These are phyloP conservation scores for Protomyces lactucae-debilis DNA, from an alignment of 1,139 yeast genomes.

Conservation along the genomic window DNA sequence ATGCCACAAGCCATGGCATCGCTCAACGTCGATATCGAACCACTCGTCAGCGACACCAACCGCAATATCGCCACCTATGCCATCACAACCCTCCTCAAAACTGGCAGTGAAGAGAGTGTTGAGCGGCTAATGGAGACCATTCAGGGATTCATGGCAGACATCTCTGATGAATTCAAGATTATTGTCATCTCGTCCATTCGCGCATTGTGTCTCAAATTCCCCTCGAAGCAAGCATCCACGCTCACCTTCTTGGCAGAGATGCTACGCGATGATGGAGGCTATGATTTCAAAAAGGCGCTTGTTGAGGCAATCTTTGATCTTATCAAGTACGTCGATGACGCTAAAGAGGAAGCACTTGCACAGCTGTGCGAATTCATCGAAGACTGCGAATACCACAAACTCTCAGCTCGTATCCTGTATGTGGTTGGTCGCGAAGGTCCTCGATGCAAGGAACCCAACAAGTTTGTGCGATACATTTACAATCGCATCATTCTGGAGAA, in stretches of 20 bases:
- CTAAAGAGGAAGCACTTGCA: constrained; percentile 77
- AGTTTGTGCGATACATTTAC: constrained; percentile 91
- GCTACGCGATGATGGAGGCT: constrained; percentile 85
- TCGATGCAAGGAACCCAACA: constrained; percentile 73
- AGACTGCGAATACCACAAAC: constrained; percentile 94
- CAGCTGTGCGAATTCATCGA: constrained; percentile 94
- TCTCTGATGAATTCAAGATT: constrained; percentile 90
- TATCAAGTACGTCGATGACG: constrained; percentile 78
- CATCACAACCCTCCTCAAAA: constrained; percentile 87
- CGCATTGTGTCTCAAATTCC: constrained; percentile 87
- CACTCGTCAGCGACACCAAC: constrained; percentile 78
- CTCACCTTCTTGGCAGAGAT: constrained; percentile 76
- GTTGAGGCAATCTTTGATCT: constrained; percentile 90
- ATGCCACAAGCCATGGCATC: constrained; percentile 73
- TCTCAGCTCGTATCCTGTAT: constrained; percentile 84
- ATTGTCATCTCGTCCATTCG: constrained; percentile 94
- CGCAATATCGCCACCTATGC: constrained; percentile 98
- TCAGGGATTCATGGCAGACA: constrained; percentile 85
- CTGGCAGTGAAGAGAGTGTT: constrained; percentile 87
- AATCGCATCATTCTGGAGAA: constrained; percentile 94
- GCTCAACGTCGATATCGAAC: constrained; percentile 77
- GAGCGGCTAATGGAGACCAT: constrained; percentile 84
- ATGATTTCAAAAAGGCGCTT: constrained; percentile 71
- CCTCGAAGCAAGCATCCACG: constrained; percentile 79
- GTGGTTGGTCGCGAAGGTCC: constrained; percentile 95